Conservation (phyloP, 768 basidiomycete species). For the Russula brevipes region DNA sequence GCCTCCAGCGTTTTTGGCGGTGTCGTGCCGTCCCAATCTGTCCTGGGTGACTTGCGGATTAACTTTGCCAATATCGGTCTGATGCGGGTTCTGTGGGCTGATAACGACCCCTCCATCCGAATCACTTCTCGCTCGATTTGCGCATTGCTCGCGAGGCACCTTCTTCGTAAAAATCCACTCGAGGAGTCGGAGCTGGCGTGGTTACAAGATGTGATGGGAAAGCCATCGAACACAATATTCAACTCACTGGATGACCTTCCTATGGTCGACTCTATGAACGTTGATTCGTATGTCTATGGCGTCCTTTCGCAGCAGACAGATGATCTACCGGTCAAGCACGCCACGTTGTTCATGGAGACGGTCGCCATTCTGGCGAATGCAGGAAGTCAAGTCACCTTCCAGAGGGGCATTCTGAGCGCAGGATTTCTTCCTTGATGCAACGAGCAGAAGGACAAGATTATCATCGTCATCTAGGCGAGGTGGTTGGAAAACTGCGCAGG, state of each 20-base stretch:
- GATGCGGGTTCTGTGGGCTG: constrained; percentile 3
- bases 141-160: constrained; percentile 9
- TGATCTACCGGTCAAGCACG: background rate
- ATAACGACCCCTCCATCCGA: constrained; percentile 6
- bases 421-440: background rate
- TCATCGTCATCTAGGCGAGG: constrained; percentile 34
- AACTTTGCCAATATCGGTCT: constrained; percentile 7
- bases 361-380: background rate
- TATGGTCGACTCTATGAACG: constrained; percentile 1
- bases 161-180: constrained; percentile 1
- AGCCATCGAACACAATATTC: constrained; percentile 3
- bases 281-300: constrained; percentile 4
- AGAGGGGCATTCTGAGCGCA: background rate
- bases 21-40: background rate
- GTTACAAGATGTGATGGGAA: constrained; percentile 3
- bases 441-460: background rate
- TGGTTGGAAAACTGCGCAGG: background rate
- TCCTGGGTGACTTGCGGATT: constrained; percentile 6
- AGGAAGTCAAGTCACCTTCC: background rate
- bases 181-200: constrained; percentile 7
- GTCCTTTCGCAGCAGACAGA: background rate
- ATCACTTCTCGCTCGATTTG: constrained; percentile 7
- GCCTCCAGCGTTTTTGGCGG: background rate
- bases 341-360: constrained; percentile 1
- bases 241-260: background rate